These are phyloP conservation scores for Schizosaccharomyces octosporus DNA, from an alignment of 805 yeast genomes.

Conservation along the genomic window DNA sequence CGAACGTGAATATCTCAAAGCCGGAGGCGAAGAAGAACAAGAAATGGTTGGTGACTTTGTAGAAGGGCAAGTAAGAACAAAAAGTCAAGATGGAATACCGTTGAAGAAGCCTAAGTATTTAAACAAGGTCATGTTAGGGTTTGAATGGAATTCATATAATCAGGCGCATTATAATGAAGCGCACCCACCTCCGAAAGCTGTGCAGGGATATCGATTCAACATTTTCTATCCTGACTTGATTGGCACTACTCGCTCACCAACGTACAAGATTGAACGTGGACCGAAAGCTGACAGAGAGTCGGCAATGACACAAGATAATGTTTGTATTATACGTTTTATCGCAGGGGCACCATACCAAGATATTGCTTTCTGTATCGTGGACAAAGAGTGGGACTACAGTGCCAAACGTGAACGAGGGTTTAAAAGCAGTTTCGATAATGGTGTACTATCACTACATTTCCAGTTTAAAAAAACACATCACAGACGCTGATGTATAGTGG, in stretches of 20 bases:
- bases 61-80: not conserved
- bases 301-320: conserved; percentile 6
- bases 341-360: conserved; percentile 16
- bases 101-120: conserved; percentile 12
- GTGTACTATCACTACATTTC: conserved; percentile 16
- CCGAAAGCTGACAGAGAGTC: not conserved
- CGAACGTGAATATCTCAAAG: not conserved
- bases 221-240: conserved; percentile 14
- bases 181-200: conserved; percentile 17
- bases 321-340: conserved; percentile 13
- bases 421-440: conserved; percentile 14
- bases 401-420: conserved; percentile 11
- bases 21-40: not conserved
- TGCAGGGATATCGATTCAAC: conserved; percentile 17
- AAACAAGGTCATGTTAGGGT: conserved; percentile 15
- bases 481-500: conserved; percentile 7
- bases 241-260: conserved; percentile 11
- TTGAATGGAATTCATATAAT: conserved; percentile 17
- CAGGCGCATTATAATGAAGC: conserved; percentile 14
- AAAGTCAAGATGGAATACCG: not conserved
- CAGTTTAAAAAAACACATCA: conserved; percentile 13
- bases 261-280: conserved; percentile 12
- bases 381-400: conserved; percentile 15
- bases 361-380: conserved; percentile 15
- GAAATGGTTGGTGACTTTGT: not conserved